Conservation (phyloP, 1,284 basidiomycete species). For the Ganoderma leucocontextum region DNA sequence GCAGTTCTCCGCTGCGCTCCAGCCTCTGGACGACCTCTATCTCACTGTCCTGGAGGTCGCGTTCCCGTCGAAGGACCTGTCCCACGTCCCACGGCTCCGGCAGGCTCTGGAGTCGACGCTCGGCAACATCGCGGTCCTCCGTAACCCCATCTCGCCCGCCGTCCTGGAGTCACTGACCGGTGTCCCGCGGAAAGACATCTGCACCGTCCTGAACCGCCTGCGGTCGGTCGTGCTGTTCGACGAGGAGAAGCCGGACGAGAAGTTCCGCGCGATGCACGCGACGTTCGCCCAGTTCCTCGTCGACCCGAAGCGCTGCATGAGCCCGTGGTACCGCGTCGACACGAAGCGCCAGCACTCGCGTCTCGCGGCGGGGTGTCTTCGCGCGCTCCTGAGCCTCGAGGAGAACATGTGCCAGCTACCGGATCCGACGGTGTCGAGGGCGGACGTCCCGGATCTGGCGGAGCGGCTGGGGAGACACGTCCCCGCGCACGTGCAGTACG, state of each 20-base stretch:
- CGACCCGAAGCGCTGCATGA: constrained; percentile 13
- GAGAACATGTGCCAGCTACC: neutral
- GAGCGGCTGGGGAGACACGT: constrained; percentile 7
- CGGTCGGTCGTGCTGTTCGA: constrained; percentile 22
- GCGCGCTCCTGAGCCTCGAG: neutral
- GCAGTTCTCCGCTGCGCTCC: neutral
- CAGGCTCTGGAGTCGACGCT: constrained; percentile 14
- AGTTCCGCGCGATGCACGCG: constrained; percentile 22
- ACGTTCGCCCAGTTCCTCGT: constrained; percentile 29
- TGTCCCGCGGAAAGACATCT: neutral
- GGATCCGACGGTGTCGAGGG: neutral
- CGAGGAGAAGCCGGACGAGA: constrained; percentile 3
- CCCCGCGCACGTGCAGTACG: constrained; percentile 25
- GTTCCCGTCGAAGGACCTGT: constrained; percentile 13
- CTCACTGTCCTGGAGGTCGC: constrained; percentile 20
- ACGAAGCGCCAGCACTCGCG: constrained; percentile 6
- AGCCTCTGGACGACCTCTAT: constrained; percentile 24
- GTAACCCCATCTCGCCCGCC: constrained; percentile 12
- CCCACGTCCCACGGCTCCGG: neutral
- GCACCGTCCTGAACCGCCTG: constrained; percentile 19
- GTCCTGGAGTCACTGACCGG: constrained; percentile 9
- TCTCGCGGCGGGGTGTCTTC: constrained; percentile 18
- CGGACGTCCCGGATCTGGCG: neutral
- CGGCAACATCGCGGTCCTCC: constrained; percentile 19
- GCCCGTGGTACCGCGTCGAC: constrained; percentile 14